These are phyloP conservation scores for Microstegium vimineum DNA, from an alignment of 176 grass and related monocot species.

Conservation along the genomic window DNA sequence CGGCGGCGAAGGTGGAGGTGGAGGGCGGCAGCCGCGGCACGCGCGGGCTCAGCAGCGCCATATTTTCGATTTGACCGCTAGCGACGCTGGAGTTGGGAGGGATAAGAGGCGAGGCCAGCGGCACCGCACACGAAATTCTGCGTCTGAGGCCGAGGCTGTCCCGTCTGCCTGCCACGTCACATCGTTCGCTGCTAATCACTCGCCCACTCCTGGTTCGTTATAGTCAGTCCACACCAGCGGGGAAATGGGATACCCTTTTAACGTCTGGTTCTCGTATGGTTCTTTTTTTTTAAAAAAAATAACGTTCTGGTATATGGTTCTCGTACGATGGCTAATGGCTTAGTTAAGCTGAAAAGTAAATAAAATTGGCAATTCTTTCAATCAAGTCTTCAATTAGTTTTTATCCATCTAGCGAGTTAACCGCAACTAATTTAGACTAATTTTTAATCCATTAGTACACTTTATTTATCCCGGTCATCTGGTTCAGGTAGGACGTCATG, in stretches of 20 bases:
- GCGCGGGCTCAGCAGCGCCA: constrained; percentile 82
- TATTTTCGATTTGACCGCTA: constrained; percentile 11
- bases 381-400: too few species aligned
- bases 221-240: neutral
- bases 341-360: too few species aligned
- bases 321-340: too few species aligned
- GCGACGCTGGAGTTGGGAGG: neutral
- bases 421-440: too few species aligned
- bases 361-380: too few species aligned
- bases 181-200: constrained; percentile 7
- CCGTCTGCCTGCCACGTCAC: constrained; percentile 14
- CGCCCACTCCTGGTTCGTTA: neutral
- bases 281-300: too few species aligned
- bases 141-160: neutral
- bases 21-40: constrained; percentile 53
- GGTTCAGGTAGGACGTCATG: too few species aligned
- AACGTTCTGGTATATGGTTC: too few species aligned
- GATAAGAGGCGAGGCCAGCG: constrained; percentile 39
- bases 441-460: too few species aligned
- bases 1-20: constrained; percentile 1
- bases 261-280: too few species aligned
- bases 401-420: too few species aligned
- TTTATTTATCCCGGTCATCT: too few species aligned
- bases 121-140: constrained; percentile 17
- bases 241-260: neutral